Conservation (phyloP, 495 filamentous ascomycete genomes). For the Lepidopterella palustris region DNA sequence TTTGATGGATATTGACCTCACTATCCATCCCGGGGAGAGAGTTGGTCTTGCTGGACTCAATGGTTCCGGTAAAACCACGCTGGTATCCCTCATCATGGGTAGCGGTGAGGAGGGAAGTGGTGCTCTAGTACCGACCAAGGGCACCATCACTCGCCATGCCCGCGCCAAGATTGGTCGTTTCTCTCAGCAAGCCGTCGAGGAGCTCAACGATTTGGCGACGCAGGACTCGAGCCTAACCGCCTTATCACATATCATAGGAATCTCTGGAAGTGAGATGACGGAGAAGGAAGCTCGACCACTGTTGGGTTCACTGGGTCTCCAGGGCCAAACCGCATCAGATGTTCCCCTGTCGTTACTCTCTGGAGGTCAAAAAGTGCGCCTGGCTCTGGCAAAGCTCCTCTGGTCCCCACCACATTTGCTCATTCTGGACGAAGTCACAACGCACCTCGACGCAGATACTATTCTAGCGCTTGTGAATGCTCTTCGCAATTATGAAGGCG, state of each 20-base stretch:
- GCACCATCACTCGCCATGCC: slow-evolving; percentile 56
- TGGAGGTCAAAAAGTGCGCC: slow-evolving; percentile 71
- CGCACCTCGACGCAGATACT: slow-evolving; percentile 76
- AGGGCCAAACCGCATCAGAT: slow-evolving; percentile 59
- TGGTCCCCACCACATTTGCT: slow-evolving; percentile 64
- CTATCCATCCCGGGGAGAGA: slow-evolving; percentile 61
- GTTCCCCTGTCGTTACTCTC: slow-evolving; percentile 62
- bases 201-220: slow-evolving; percentile 48
- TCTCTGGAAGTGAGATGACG: slow-evolving; percentile 43
- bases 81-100: slow-evolving; percentile 54
- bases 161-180: slow-evolving; percentile 64
- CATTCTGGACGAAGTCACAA: slow-evolving; percentile 77
- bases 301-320: slow-evolving; percentile 58
- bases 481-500: slow-evolving; percentile 59
- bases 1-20: slow-evolving; percentile 55
- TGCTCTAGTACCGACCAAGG: slow-evolving; percentile 41
- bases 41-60: slow-evolving; percentile 69
- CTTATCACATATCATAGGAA: slow-evolving; percentile 49
- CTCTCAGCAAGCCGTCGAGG: slow-evolving; percentile 69
- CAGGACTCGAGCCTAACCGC: slow-evolving; percentile 51
- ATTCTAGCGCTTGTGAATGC: slow-evolving; percentile 62
- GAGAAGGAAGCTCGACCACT: slow-evolving; percentile 59
- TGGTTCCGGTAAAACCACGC: slow-evolving; percentile 67
- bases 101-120: slow-evolving; percentile 27
- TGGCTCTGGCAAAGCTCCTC: slow-evolving; percentile 63